Conservation (phyloP, 345 rosid species). For the Acer campestre region DNA sequence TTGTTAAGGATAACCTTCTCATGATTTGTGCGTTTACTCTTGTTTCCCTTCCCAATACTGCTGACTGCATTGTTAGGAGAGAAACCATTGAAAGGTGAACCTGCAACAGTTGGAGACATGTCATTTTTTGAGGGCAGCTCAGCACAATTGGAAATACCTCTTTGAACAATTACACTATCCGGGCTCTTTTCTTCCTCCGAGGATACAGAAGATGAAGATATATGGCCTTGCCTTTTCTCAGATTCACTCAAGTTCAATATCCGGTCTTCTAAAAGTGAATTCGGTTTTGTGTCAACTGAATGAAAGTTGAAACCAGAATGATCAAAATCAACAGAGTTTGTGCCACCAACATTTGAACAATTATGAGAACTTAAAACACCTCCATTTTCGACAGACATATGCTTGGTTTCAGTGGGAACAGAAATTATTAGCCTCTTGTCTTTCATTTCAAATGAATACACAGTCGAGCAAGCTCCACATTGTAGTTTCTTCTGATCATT, state of each 20-base stretch:
- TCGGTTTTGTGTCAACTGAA: constrained; percentile 11
- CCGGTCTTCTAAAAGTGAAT: constrained; percentile 18
- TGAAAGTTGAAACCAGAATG: constrained; percentile 16
- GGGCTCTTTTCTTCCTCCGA: constrained; percentile 32
- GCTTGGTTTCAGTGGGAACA: constrained; percentile 23
- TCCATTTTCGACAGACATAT: constrained; percentile 6
- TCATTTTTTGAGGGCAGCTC: constrained; percentile 31
- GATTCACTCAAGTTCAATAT: constrained; percentile 20
- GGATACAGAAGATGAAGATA: constrained; percentile 31
- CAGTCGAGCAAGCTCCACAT: constrained; percentile 64
- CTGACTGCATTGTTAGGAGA: constrained; percentile 33
- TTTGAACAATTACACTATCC: constrained; percentile 13
- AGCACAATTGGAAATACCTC: constrained; percentile 24
- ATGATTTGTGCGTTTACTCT: constrained; percentile 30
- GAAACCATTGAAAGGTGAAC: constrained; percentile 48
- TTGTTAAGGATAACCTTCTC: constrained; percentile 40
- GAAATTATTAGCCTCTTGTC: constrained; percentile 50
- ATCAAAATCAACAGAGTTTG: constrained; percentile 19
- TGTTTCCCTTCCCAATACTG: constrained; percentile 33
- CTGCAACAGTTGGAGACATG: constrained; percentile 32
- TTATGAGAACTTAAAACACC: constrained; percentile 8
- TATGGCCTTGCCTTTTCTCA: constrained; percentile 21
- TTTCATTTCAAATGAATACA: constrained; percentile 33
- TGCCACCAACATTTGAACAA: constrained; percentile 16
- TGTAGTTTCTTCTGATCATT: constrained; percentile 43